Evolutionary conservation across 768 basidiomycete species (phyloP), one percentile per base, ranked within the genome.

Genomic region (Russula dissimulans): DNA sequence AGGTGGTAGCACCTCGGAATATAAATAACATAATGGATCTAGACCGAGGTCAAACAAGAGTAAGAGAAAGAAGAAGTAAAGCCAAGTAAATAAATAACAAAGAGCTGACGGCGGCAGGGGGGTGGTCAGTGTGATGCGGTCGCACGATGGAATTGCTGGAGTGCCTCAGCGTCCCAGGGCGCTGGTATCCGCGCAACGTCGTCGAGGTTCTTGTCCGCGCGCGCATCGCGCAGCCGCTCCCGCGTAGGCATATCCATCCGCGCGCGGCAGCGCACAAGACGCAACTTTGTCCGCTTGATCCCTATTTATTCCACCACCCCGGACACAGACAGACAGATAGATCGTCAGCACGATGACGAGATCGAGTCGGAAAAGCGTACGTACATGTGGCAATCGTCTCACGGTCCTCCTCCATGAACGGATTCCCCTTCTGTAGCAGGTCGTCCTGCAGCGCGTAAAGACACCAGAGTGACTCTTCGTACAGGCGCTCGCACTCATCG

Each of bases 391-490:
- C 80, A 50, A 91, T 89, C 5, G 87, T 90, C 43, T 81, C 79
- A 34, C 85, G 79, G 67, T 92, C 91, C 66, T 92, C 89, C 54
- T 89, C 88, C 80, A 85, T 80, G 71, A 86, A 91, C 3, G 91
- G 89, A 68, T 91, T 92, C 14, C 85, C 88, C 9, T 78, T 81
- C 70, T 91, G 87, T 62, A 89, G 70, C 1, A 92, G 77, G 67
- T 95, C 89, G 69, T 98, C 97, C 69, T 94, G 87, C 8, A 98
- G 77, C 0, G 93, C 89, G 65, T 94, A 91, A 34, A 98, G 77
- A 69, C 94, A 89, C 92, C 93, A 97, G 8, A 98, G 72, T 0
- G 92, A 91, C 67, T 92, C 92, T 68, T 97, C 95, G 72, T 98
- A 99, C 41, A 95, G 77, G 70, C 87, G 89, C 76, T 97, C 92